phyloP scores from a whole-genome alignment of 805 yeast genomes.

The Peterozyma toletana region DNA sequence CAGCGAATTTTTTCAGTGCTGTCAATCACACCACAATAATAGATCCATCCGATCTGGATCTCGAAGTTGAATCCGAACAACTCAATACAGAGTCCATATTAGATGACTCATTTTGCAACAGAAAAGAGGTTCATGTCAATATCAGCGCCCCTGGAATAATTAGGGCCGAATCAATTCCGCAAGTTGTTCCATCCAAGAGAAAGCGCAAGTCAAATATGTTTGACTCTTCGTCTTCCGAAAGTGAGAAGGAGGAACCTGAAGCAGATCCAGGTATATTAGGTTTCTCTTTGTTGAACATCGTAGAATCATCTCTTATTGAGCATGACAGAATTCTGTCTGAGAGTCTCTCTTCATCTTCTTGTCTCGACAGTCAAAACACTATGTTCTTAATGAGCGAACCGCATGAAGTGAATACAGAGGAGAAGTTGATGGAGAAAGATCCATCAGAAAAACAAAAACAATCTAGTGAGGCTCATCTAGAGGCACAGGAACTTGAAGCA shows the following conservation, averaged over 20 bases:
- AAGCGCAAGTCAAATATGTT: too few relatives aligned
- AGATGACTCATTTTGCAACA: too few relatives aligned
- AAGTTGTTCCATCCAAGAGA: too few relatives aligned
- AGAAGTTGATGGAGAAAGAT: too few relatives aligned
- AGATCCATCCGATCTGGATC: too few relatives aligned
- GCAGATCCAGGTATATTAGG: constrained; percentile 4
- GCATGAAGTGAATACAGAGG: neutral
- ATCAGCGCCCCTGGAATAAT: too few relatives aligned
- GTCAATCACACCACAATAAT: too few relatives aligned
- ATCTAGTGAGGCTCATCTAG: neutral
- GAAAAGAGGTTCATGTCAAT: too few relatives aligned
- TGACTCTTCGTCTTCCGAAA: neutral
- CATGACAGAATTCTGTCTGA: constrained; percentile 2
- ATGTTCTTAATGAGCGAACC: neutral
- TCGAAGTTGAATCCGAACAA: too few relatives aligned
- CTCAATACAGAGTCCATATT: too few relatives aligned
- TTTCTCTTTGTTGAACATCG: constrained; percentile 1
- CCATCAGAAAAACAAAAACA: neutral
- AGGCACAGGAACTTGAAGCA: neutral
- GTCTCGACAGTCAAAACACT: neutral
- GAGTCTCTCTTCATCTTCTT: neutral
- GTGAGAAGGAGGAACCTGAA: neutral
- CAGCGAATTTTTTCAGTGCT: too few relatives aligned
- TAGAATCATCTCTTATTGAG: constrained; percentile 3
- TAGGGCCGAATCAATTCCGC: too few relatives aligned